Evolutionary conservation across 2,329 filamentous ascomycete genomes (phyloP).

Genomic region (Bertia moriformis): DNA sequence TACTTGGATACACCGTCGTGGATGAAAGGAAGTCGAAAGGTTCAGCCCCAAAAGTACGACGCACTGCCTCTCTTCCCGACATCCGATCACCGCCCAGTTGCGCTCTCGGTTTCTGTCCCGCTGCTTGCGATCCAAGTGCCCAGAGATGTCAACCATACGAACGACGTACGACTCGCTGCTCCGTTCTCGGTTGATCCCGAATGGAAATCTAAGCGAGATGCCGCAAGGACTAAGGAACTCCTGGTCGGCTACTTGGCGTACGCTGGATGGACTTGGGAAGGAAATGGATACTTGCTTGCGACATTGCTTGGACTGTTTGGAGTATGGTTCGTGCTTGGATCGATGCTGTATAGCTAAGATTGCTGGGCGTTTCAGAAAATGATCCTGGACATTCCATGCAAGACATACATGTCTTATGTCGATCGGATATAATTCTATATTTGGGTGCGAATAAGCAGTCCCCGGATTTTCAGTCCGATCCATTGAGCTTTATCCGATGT

Average conservation of each 20-base stretch:
- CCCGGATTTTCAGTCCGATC: no score
- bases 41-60: slow-evolving; percentile 42
- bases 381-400: slow-evolving; percentile 3
- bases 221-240: slow-evolving; percentile 37
- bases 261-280: slow-evolving; percentile 29
- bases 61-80: slow-evolving; percentile 66
- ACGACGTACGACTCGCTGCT: slow-evolving; percentile 16
- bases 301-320: slow-evolving; percentile 13
- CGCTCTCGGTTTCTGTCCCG: slow-evolving; percentile 54
- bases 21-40: slow-evolving; percentile 17
- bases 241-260: slow-evolving; percentile 40
- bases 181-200: slow-evolving; percentile 35
- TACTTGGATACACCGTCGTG: slow-evolving; percentile 52
- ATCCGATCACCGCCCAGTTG: slow-evolving; percentile 79
- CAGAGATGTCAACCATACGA: no score
- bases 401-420: no score
- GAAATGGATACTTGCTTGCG: slow-evolving; percentile 22
- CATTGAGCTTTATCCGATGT: no score
- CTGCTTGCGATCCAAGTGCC: slow-evolving; percentile 15
- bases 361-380: slow-evolving; percentile 1
- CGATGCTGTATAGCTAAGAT: no score
- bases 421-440: no score
- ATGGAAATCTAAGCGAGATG: slow-evolving; percentile 32
- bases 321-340: slow-evolving; percentile 23
- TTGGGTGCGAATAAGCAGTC: no score